Evolutionary conservation across 202 grass and related monocot genomes (phyloP).

Genomic region (Schoenoplectus tabernaemontani): DNA sequence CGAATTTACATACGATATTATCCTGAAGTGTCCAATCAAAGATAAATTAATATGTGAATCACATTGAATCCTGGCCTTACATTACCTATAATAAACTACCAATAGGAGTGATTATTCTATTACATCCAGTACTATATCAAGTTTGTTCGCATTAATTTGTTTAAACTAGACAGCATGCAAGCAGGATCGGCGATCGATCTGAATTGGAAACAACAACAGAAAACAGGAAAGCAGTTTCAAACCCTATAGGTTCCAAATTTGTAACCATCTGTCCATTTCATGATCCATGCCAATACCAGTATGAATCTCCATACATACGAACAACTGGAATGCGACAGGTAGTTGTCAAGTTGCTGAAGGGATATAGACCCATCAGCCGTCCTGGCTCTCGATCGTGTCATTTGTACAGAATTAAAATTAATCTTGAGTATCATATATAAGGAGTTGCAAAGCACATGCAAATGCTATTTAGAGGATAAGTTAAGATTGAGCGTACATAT

Average conservation of each 20-base stretch:
- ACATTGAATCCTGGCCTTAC: too few species aligned
- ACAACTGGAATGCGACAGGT: neutral
- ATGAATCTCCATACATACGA: neutral
- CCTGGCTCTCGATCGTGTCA: neutral
- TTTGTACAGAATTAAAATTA: neutral
- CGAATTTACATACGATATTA: too few species aligned
- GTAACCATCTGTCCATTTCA: conserved; percentile 7
- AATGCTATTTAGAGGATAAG: neutral
- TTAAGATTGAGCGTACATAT: neutral
- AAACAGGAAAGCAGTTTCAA: neutral
- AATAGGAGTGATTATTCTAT: too few species aligned
- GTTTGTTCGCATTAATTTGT: too few species aligned
- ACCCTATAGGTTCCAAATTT: neutral
- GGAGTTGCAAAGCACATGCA: neutral
- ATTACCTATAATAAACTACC: too few species aligned
- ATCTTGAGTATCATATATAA: too few species aligned
- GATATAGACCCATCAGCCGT: neutral
- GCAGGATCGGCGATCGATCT: neutral
- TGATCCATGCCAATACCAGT: neutral
- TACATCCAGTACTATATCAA: too few species aligned
- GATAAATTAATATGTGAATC: too few species aligned
- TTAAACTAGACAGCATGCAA: too few species aligned
- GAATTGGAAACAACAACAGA: neutral
- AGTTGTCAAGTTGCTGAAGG: neutral
- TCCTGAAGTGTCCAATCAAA: too few species aligned